Evolutionary conservation across 106 monocot species (phyloP), one percentile per base, ranked within the genome.

Genomic region (Alisma plantagoaquatica): DNA sequence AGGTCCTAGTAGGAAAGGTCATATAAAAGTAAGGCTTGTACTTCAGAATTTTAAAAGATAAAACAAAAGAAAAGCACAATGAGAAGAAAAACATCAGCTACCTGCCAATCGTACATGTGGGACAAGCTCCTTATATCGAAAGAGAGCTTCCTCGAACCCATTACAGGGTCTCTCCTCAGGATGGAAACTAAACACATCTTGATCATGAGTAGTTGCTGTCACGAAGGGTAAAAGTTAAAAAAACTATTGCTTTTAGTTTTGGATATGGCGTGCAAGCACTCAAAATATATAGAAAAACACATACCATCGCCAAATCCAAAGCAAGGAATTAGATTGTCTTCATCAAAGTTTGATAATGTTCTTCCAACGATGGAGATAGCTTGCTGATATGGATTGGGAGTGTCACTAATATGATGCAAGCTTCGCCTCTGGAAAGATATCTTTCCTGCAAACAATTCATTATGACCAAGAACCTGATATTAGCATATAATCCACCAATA

Each of bases 281-380:
- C 38, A 21, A 12, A 19, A 17, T 24, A 1, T 12, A 27, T 43
- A n/a, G 30, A 25, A 43, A 1, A 15, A 32, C 9, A 18, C 33
- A 57, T 77, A 90, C 90, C 83, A 69, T 90, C 90, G 51, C 90
- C 90, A 69, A 90, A 90, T 18, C 90, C 90, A 74, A 77, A 90
- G 44, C 90, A 90, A 23, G 90, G 90, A 27, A 90, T 90, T 27
- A 76, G 50, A 43, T 90, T 80, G 62, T 90, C 90, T 29, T 90
- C 90, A 51, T 84, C 90, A 69, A 90, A 90, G 49, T 56, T 58
- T 29, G 90, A 80, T 23, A 90, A 43, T 18, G 83, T 90, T 46
- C 58, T 65, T 28, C 90, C 90, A 46, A 84, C 84, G 17, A 90
- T 90, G 12, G 90, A 80, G 51, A 90, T 83, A 41, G 90, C 90